Evolutionary conservation across 805 yeast genomes (phyloP).

Genomic region (Candida coquimbonensis): DNA sequence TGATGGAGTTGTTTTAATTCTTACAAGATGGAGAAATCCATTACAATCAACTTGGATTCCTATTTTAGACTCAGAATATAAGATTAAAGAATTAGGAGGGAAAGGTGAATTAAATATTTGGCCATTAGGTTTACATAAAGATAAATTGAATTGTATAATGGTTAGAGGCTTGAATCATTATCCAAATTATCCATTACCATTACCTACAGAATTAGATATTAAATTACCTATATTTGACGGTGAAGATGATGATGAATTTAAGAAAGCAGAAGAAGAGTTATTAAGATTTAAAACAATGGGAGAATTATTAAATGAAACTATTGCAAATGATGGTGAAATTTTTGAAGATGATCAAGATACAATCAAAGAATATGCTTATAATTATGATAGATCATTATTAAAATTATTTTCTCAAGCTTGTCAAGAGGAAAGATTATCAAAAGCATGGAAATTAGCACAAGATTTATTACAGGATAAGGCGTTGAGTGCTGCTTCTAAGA

Average conservation of each 20-base stretch:
- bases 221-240: constrained; percentile 49
- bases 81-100: constrained; percentile 43
- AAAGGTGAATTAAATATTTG: constrained; percentile 61
- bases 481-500: constrained; percentile 73
- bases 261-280: constrained; percentile 52
- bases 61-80: constrained; percentile 46
- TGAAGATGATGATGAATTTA: constrained; percentile 14
- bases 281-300: constrained; percentile 56
- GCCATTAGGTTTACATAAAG: constrained; percentile 79
- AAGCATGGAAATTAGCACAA: constrained; percentile 63
- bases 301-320: constrained; percentile 52
- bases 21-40: constrained; percentile 73
- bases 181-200: constrained; percentile 80
- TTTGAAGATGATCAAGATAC: constrained; percentile 44
- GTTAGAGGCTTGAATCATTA: constrained; percentile 57
- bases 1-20: constrained; percentile 62
- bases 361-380: constrained; percentile 43
- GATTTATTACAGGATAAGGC: constrained; percentile 74
- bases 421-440: constrained; percentile 51
- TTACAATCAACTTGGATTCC: constrained; percentile 86
- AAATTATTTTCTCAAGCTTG: constrained; percentile 72
- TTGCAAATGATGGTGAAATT: constrained; percentile 36
- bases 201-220: constrained; percentile 73
- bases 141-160: constrained; percentile 65
- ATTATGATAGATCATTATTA: constrained; percentile 71